phyloP scores from a whole-genome alignment of 495 filamentous ascomycete genomes.

The Astrothelium subdiscretum region DNA sequence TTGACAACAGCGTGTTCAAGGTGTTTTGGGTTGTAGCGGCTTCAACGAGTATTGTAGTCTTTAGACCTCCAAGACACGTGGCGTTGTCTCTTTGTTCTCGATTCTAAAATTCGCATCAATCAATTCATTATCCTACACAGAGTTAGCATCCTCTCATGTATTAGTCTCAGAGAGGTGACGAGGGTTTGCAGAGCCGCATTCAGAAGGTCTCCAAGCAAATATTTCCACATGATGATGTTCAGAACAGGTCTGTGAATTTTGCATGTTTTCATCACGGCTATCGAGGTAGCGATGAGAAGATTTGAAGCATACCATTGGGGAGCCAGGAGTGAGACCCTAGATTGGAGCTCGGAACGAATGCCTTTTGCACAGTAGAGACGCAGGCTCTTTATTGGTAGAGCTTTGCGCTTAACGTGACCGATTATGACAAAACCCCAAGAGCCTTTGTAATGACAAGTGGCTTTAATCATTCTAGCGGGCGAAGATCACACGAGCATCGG shows the following conservation, averaged over 20 bases:
- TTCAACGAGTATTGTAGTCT: neutral
- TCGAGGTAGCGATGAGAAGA: neutral
- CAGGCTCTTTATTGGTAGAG: neutral
- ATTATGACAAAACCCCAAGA: neutral
- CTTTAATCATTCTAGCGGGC: too few species aligned
- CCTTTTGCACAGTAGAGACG: neutral
- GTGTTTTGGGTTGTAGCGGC: neutral
- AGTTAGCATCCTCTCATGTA: too few species aligned
- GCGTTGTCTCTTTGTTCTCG: neutral
- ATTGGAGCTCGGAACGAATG: neutral
- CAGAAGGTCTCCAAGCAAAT: conserved; percentile 23
- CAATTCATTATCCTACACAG: neutral
- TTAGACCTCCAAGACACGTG: neutral
- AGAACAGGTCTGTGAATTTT: conserved; percentile 25
- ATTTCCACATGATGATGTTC: conserved; percentile 18
- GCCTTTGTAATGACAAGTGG: neutral
- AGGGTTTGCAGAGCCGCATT: too few species aligned
- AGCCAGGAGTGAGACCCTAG: too few species aligned
- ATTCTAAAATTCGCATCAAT: neutral
- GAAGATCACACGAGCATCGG: too few species aligned
- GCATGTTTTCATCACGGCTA: conserved; percentile 11
- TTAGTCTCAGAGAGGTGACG: too few species aligned
- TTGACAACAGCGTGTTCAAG: neutral
- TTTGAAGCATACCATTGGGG: neutral
- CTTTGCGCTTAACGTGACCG: neutral